phyloP scores from a whole-genome alignment of 768 basidiomycete species.

The Crepidotus variabilis region DNA sequence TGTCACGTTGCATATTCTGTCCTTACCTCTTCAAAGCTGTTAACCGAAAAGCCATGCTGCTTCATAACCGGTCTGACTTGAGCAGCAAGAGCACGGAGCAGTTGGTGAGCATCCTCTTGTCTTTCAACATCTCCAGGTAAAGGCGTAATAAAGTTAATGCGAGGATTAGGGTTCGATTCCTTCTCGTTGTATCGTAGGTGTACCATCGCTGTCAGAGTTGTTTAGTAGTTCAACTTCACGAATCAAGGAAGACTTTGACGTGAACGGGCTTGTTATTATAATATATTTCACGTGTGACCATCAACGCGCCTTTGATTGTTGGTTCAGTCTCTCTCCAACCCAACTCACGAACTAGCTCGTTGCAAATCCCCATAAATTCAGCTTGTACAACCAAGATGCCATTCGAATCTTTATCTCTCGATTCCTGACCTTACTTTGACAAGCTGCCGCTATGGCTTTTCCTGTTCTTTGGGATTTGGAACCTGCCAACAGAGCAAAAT shows the following conservation, averaged over 20 bases:
- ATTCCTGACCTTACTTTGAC: not conserved
- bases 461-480: slow-evolving; percentile 35
- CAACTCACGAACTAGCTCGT: not conserved
- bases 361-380: not conserved
- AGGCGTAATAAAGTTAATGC: slow-evolving; percentile 72
- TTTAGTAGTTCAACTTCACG: not conserved
- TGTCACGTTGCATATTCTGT: not conserved
- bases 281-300: not conserved
- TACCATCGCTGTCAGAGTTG: slow-evolving; percentile 46
- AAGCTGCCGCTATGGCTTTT: not conserved
- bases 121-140: slow-evolving; percentile 42
- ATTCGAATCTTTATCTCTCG: not conserved
- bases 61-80: slow-evolving; percentile 87
- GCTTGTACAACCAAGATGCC: not conserved
- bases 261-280: not conserved
- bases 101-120: slow-evolving; percentile 64
- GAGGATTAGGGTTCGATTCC: slow-evolving; percentile 69
- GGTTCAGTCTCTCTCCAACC: not conserved
- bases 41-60: slow-evolving; percentile 67
- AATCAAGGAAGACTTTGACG: too few relatives aligned
- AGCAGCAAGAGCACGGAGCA: slow-evolving; percentile 75
- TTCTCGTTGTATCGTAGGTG: slow-evolving; percentile 67
- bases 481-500: slow-evolving; percentile 51
- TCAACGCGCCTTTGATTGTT: not conserved
- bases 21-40: slow-evolving; percentile 77